Evolutionary conservation across 768 basidiomycete genomes (phyloP), one percentile per base, ranked within the genome.

Genomic region (Serendipita sp.): DNA sequence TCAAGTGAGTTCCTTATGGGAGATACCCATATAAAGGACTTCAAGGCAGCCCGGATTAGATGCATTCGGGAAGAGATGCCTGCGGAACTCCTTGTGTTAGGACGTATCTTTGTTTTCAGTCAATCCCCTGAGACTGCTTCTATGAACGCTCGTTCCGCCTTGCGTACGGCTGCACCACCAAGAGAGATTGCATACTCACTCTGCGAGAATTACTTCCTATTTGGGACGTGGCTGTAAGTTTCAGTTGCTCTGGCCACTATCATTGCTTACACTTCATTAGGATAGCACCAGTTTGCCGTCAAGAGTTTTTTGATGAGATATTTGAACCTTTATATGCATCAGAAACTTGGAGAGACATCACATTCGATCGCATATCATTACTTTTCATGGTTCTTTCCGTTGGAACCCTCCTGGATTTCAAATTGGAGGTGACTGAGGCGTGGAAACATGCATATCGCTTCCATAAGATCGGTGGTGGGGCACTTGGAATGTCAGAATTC

Each of bases 161-260:
- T 60, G 10, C 16, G 30, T 10, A 10, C 56, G 13, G 56, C 37
- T 37, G 56, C 56, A 10, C 56, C 56, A 60, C 37, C 56, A 4
- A 8, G 16, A 32, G 34, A 60, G 10, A 60, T 60, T 34, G 56
- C 56, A 8, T 37, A 10, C 16, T 4, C n/a, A 10, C 34, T 60
- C n/a, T 60, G 56, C 35, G 56, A 60, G n/a, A 60, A 60, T n/a
- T 60, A 30, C 56, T 60, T 60, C n/a, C 16, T 37, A n/a, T 60
- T 28, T n/a, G 56, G 56, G 8, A 30, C 56, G 8, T 60, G 56
- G 56, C 56, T 60, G 56, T 60, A 18, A 16, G 48, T 60, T 4
- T 60, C n/a, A 2, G 3, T 34, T 34, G 8, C 34, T 51, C 11
- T n/a, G 2, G 35, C 32, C 1, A n/a, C 4, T 4, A 30, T 11